phyloP scores from a whole-genome alignment of 192 early-diverging fungal species.

The Nowakowskiella sp. region DNA sequence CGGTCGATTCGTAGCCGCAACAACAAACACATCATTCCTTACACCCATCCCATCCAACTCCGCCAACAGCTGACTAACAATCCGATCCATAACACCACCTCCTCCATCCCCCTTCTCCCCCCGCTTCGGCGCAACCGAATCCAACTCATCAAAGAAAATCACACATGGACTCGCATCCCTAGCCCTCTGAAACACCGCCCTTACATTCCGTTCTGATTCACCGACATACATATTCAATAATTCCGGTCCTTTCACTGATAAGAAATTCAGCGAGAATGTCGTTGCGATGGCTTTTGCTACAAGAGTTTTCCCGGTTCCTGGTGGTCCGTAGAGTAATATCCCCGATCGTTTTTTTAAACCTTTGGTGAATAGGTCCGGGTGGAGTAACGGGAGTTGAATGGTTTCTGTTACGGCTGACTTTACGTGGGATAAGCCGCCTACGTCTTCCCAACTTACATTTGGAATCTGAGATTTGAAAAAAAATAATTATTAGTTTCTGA shows the following conservation, averaged over 20 bases:
- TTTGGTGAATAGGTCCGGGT: constrained; percentile 91
- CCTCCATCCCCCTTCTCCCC: constrained; percentile 97
- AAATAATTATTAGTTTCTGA: no score
- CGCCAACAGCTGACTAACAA: constrained; percentile 91
- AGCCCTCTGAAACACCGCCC: constrained; percentile 90
- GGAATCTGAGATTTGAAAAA: constrained; percentile 57
- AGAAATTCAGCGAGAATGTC: constrained; percentile 94
- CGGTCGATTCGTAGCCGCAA: constrained; percentile 97
- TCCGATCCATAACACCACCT: constrained; percentile 99
- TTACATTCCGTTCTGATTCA: constrained; percentile 96
- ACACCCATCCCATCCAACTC: constrained; percentile 92
- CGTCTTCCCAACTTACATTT: constrained; percentile 94
- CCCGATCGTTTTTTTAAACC: constrained; percentile 87
- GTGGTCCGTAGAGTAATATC: constrained; percentile 91
- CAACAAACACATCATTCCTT: constrained; percentile 98
- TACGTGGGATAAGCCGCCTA: constrained; percentile 88
- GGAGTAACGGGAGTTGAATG: constrained; percentile 89
- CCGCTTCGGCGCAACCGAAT: constrained; percentile 95
- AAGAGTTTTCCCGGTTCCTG: constrained; percentile 96
- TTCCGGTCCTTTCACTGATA: constrained; percentile 97
- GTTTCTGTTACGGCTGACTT: constrained; percentile 93
- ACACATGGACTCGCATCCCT: constrained; percentile 96
- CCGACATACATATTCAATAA: constrained; percentile 99
- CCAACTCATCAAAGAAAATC: constrained; percentile 98
- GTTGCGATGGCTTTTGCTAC: constrained; percentile 98